Percentiles rank a stretch among this genome's conserved stretches.
Evolutionary conservation across 225 moss, liverwort and hornwort species (phyloP).

Genomic region (Sphagnum contortum): DNA sequence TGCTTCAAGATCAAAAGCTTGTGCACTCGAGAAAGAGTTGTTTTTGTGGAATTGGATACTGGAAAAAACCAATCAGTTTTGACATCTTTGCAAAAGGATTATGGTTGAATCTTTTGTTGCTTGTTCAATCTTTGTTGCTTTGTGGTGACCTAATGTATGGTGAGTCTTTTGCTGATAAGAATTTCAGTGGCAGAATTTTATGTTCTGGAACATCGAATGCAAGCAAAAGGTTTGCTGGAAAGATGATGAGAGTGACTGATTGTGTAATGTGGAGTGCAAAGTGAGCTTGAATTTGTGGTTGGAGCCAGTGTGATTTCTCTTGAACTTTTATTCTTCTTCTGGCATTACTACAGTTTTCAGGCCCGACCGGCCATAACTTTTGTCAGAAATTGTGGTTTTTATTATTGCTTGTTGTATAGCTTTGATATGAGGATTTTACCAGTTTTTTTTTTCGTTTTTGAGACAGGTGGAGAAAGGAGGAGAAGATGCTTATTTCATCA

Average conservation of each 20-base stretch:
- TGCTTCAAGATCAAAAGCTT: too few relatives aligned
- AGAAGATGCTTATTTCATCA: conserved; percentile 93
- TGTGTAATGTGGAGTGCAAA: conserved; percentile 20
- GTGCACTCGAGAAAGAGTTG: too few relatives aligned
- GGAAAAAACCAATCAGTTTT: too few relatives aligned
- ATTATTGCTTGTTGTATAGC: neutral
- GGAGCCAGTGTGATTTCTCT: conserved; percentile 66
- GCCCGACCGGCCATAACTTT: neutral
- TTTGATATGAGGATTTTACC: neutral
- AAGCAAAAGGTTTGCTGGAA: too few relatives aligned
- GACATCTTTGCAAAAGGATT: too few relatives aligned
- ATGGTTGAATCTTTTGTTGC: too few relatives aligned
- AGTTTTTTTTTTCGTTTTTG: neutral
- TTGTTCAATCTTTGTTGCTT: neutral
- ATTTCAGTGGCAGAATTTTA: neutral
- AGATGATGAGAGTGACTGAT: too few relatives aligned
- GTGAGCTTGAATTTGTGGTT: conserved; percentile 50
- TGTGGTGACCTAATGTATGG: neutral
- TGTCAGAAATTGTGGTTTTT: neutral
- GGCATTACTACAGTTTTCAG: neutral
- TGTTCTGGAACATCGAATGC: too few relatives aligned
- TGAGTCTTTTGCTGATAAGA: neutral
- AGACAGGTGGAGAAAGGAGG: conserved; percentile 85
- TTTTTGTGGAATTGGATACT: too few relatives aligned
- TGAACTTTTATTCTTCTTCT: neutral